These are phyloP conservation scores for Reticulascus tulasneorum DNA, from an alignment of 2,329 filamentous ascomycete species.

Conservation along the genomic window DNA sequence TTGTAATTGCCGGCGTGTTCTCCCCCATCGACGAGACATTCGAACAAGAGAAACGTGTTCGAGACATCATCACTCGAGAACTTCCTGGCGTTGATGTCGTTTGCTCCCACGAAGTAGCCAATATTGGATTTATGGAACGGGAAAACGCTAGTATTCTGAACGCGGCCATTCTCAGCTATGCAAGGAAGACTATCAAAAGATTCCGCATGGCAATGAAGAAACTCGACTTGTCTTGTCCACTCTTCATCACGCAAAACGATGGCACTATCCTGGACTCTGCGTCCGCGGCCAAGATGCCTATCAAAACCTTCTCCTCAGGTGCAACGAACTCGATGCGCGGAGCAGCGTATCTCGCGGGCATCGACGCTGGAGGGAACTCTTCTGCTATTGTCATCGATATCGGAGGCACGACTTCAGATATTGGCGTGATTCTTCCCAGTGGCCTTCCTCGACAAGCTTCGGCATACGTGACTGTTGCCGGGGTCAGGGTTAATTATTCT, in stretches of 20 bases:
- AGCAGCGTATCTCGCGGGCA: slow-evolving; percentile 41
- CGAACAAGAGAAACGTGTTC: slow-evolving; percentile 45
- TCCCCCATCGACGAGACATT: slow-evolving; percentile 44
- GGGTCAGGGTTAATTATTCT: slow-evolving; percentile 59
- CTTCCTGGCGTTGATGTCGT: slow-evolving; percentile 42
- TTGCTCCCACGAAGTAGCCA: slow-evolving; percentile 46
- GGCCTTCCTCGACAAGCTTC: slow-evolving; percentile 62
- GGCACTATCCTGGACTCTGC: slow-evolving; percentile 54
- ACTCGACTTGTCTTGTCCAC: slow-evolving; percentile 47
- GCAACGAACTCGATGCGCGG: slow-evolving; percentile 48
- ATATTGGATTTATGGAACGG: slow-evolving; percentile 52
- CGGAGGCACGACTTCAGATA: slow-evolving; percentile 50
- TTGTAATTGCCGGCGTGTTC: slow-evolving; percentile 48
- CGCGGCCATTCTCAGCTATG: slow-evolving; percentile 48
- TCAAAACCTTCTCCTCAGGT: slow-evolving; percentile 44
- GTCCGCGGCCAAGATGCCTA: slow-evolving; percentile 51
- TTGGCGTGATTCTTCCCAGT: slow-evolving; percentile 47
- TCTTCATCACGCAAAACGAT: slow-evolving; percentile 62
- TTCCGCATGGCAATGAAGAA: slow-evolving; percentile 49
- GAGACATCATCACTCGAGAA: slow-evolving; percentile 34
- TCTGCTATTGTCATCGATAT: slow-evolving; percentile 44
- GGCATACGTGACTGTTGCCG: slow-evolving; percentile 58
- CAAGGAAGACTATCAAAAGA: slow-evolving; percentile 42
- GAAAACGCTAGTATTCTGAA: slow-evolving; percentile 65
- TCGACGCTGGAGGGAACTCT: slow-evolving; percentile 27